phyloP scores from a whole-genome alignment of 371 early-diverging fungal genomes.

The Mucor mucedo region DNA sequence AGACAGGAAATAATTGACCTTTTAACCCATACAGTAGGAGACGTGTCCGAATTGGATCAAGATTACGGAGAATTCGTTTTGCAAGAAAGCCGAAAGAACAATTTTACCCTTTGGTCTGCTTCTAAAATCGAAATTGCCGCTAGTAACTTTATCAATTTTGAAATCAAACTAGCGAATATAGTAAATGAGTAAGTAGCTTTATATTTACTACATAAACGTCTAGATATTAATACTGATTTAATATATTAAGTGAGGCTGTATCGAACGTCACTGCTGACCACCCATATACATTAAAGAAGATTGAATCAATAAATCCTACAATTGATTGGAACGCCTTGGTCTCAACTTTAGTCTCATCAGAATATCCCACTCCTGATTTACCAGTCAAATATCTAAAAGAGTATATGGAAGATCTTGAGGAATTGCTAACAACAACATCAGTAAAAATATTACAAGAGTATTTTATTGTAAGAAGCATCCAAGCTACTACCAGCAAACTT shows the following conservation, averaged over 20 bases:
- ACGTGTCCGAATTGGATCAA: not conserved
- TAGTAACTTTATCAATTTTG: not conserved
- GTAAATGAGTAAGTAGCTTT: not conserved
- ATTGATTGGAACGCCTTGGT: conserved; percentile 8
- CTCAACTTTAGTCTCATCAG: not conserved
- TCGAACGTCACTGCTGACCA: no score
- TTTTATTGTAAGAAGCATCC: no score
- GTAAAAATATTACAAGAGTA: not conserved
- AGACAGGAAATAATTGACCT: not conserved
- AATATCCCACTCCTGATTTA: not conserved
- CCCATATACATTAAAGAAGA: not conserved
- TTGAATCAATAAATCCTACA: not conserved
- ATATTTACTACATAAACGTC: not conserved
- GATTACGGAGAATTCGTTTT: not conserved
- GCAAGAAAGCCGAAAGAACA: not conserved
- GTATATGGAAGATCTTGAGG: not conserved
- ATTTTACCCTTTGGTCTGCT: not conserved
- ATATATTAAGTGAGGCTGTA: no score
- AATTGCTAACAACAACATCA: not conserved
- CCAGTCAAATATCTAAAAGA: not conserved
- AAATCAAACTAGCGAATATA: not conserved
- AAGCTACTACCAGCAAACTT: no score
- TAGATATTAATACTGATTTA: not conserved
- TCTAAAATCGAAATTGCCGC: not conserved
- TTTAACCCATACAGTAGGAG: not conserved